Percentiles rank a stretch among this genome's conserved stretches.
These are phyloP conservation scores for Amanita exitialis DNA, from an alignment of 768 basidiomycete species.

Conservation along the genomic window DNA sequence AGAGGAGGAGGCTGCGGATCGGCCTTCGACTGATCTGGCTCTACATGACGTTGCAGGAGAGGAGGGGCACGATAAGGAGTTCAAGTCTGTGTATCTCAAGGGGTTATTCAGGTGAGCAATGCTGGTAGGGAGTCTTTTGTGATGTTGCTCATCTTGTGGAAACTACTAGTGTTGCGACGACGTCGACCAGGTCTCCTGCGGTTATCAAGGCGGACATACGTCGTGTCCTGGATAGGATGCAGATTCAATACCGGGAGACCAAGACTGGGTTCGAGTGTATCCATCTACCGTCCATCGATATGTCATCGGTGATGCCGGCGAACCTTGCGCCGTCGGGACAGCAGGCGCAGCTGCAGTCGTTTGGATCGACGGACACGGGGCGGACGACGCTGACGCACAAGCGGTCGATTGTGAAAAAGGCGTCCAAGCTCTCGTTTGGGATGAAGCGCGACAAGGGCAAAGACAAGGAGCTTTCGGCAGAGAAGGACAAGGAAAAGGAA, in stretches of 20 bases:
- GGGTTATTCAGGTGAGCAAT: conserved; percentile 78
- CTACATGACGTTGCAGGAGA: conserved; percentile 24
- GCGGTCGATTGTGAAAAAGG: conserved; percentile 57
- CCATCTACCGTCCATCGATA: conserved; percentile 88
- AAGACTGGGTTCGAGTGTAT: conserved; percentile 94
- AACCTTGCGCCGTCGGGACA: conserved; percentile 10
- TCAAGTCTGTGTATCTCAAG: conserved; percentile 93
- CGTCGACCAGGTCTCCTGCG: conserved; percentile 78
- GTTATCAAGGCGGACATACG: conserved; percentile 79
- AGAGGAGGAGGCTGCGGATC: conserved; percentile 23
- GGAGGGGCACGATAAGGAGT: conserved; percentile 57
- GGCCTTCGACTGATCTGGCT: conserved; percentile 27
- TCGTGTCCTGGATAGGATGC: conserved; percentile 86
- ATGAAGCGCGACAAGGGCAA: conserved; percentile 45
- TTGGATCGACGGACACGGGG: conserved; percentile 40
- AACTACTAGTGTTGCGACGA: conserved; percentile 83
- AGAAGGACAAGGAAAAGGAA: conserved; percentile 25
- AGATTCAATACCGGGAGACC: conserved; percentile 87
- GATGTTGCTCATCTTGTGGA: conserved; percentile 2
- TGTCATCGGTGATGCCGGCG: conserved; percentile 49
- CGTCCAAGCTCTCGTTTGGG: conserved; percentile 72
- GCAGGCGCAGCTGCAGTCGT: conserved; percentile 30
- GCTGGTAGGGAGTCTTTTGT: neutral
- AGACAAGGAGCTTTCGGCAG: conserved; percentile 26
- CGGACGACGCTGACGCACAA: conserved; percentile 22